phyloP scores from a whole-genome alignment of 257 asterid genomes.

The Solanum sejunctum region DNA sequence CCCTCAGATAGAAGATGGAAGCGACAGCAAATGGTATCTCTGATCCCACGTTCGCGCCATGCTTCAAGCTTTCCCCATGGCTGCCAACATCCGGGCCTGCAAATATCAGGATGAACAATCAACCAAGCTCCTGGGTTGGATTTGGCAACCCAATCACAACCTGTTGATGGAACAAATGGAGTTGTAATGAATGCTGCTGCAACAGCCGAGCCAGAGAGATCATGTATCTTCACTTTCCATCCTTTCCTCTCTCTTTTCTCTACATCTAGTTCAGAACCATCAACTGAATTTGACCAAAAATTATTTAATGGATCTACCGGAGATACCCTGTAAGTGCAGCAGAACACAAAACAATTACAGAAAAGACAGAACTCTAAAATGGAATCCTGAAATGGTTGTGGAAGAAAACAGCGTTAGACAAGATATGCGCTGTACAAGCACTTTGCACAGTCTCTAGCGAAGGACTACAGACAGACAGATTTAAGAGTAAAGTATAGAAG shows the following conservation, averaged over 20 bases:
- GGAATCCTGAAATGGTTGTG: background rate
- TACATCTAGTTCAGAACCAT: constrained; percentile 42
- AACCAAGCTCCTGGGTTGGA: constrained; percentile 99
- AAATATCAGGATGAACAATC: constrained; percentile 72
- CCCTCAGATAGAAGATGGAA: constrained; percentile 70
- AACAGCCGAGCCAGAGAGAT: constrained; percentile 90
- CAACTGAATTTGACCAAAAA: constrained; percentile 49
- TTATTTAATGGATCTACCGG: constrained; percentile 59
- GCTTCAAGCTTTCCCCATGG: constrained; percentile 99
- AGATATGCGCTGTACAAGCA: background rate
- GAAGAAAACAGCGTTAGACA: background rate
- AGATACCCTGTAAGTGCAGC: constrained; percentile 39
- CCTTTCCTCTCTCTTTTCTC: constrained; percentile 88
- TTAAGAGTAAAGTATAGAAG: background rate
- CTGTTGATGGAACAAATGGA: constrained; percentile 88
- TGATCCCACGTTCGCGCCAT: constrained; percentile 81
- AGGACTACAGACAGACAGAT: background rate
- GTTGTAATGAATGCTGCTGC: constrained; percentile 96
- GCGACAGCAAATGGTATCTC: constrained; percentile 68
- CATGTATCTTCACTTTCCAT: constrained; percentile 92
- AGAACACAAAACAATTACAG: background rate
- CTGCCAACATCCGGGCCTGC: constrained; percentile 79
- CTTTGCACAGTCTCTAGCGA: background rate
- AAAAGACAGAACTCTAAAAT: background rate
- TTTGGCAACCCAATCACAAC: constrained; percentile 92